phyloP scores from a whole-genome alignment of 352 stramenopile genomes.

The Pythium aquatile region DNA sequence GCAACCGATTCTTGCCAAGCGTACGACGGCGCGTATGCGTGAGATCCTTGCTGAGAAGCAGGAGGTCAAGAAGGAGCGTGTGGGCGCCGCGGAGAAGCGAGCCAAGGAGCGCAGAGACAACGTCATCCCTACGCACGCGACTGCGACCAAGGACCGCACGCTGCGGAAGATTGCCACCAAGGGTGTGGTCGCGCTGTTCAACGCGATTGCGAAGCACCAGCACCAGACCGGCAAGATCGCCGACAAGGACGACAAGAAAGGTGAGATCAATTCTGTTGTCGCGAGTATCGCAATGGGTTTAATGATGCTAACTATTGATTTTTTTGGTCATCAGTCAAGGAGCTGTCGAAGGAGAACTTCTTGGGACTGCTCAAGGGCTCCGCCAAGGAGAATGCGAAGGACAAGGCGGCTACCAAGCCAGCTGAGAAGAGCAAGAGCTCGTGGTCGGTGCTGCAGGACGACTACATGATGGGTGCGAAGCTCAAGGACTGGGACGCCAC shows the following conservation, averaged over 20 bases:
- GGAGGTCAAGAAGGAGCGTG: constrained; percentile 57
- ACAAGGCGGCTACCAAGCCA: constrained; percentile 26
- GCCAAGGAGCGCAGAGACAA: constrained; percentile 79
- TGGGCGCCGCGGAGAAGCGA: constrained; percentile 74
- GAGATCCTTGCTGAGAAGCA: constrained; percentile 80
- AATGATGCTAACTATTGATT: not conserved
- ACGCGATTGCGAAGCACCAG: constrained; percentile 86
- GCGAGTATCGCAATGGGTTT: too few relatives aligned
- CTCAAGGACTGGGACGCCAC: constrained; percentile 81
- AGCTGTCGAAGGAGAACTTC: constrained; percentile 85
- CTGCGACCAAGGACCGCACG: constrained; percentile 57
- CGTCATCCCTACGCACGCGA: constrained; percentile 58
- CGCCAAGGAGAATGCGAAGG: constrained; percentile 26
- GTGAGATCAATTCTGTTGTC: constrained; percentile 20
- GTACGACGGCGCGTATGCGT: constrained; percentile 78
- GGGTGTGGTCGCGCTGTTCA: constrained; percentile 84
- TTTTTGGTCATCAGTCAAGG: constrained; percentile 45
- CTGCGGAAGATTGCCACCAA: constrained; percentile 83
- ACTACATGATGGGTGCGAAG: constrained; percentile 87
- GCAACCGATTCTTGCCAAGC: constrained; percentile 81
- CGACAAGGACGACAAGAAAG: constrained; percentile 73
- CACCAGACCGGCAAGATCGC: constrained; percentile 58
- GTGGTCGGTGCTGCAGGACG: constrained; percentile 83
- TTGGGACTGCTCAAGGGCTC: constrained; percentile 71
- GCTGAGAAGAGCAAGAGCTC: constrained; percentile 42